Percentiles rank a stretch among this genome's conserved stretches.
Evolutionary conservation across 1,284 basidiomycete genomes (phyloP).

Genomic region (Omphalotus olearius): DNA sequence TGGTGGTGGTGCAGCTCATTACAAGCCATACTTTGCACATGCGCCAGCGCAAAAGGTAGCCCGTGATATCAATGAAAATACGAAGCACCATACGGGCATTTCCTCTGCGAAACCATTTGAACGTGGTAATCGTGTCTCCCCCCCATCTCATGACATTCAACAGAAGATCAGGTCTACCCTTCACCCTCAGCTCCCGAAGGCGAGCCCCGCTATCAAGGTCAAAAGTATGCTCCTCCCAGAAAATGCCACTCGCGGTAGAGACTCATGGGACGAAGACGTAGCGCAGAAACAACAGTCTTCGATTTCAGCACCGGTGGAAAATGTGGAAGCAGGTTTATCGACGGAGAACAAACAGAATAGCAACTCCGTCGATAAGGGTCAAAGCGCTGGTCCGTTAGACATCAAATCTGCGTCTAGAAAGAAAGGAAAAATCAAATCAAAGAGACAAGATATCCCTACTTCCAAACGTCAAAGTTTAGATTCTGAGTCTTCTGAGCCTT

Average conservation of each 20-base stretch:
- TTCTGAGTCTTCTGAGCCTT: neutral
- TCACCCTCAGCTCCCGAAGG: neutral
- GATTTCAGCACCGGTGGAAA: neutral
- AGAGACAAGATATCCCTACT: neutral
- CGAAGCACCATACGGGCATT: neutral
- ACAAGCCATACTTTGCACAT: slow-evolving; percentile 15
- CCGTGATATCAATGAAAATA: slow-evolving; percentile 5
- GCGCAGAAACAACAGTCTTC: neutral
- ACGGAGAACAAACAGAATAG: too few relatives aligned
- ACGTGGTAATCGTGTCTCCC: neutral
- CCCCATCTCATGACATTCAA: neutral
- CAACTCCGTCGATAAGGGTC: neutral
- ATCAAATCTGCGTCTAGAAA: neutral
- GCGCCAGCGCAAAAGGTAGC: neutral
- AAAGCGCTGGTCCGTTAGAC: neutral
- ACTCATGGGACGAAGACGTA: neutral
- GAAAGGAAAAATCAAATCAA: neutral
- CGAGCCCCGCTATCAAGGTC: neutral
- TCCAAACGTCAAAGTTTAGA: neutral
- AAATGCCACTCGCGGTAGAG: neutral
- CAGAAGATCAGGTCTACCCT: neutral
- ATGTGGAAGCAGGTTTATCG: neutral
- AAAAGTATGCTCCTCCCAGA: neutral
- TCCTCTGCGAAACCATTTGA: neutral
- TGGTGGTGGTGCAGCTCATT: slow-evolving; percentile 5